Conservation (phyloP, 306 rosid species). For the Crotalaria pallida region DNA sequence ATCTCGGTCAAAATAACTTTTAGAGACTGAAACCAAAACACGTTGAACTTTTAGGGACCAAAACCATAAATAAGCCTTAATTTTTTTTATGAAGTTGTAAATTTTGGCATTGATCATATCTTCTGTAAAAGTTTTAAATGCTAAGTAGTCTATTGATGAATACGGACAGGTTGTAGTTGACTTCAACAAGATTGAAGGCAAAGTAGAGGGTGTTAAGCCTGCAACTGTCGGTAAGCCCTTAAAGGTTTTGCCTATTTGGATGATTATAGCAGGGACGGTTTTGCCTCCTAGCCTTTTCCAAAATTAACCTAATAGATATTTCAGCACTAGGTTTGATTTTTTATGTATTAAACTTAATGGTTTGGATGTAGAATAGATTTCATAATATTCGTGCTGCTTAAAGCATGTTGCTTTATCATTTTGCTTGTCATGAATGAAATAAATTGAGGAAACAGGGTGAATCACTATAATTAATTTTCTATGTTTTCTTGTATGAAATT, state of each 20-base stretch:
- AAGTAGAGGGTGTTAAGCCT: constrained; percentile 59
- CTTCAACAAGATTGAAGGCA: constrained; percentile 62
- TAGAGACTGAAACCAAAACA: too few species aligned
- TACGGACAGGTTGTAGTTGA: constrained; percentile 75
- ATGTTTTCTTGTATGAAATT: constrained; percentile 18
- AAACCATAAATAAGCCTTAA: too few species aligned
- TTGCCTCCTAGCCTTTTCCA: too few species aligned
- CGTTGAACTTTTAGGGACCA: too few species aligned
- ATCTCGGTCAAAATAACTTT: too few species aligned
- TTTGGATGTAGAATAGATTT: background rate
- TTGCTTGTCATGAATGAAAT: constrained; percentile 24
- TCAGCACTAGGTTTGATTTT: background rate
- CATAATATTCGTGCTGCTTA: background rate
- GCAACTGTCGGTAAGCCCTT: constrained; percentile 43
- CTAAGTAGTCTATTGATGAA: constrained; percentile 17
- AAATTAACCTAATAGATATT: background rate
- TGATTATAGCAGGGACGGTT: constrained; percentile 87
- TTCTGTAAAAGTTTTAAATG: constrained; percentile 2
- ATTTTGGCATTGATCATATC: constrained; percentile 11
- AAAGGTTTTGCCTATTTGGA: constrained; percentile 98
- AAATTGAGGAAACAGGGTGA: constrained; percentile 16
- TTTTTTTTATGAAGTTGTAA: background rate
- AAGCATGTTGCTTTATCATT: constrained; percentile 21
- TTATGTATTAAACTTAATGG: background rate
- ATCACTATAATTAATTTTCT: background rate